phyloP scores from a whole-genome alignment of 129 eudicot species.

The Chrysanthemum lavandulifolium region DNA sequence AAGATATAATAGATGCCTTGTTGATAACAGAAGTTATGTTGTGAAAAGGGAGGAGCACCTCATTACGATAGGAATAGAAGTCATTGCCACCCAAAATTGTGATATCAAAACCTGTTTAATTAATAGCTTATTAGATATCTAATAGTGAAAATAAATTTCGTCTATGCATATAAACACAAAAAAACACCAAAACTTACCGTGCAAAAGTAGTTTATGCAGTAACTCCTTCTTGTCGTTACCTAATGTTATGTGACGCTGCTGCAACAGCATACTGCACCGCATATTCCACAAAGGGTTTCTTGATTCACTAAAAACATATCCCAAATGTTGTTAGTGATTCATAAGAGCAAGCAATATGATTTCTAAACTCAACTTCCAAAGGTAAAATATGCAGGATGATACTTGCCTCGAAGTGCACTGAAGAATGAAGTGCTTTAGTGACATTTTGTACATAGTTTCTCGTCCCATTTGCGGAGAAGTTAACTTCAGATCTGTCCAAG shows the following conservation, averaged over 20 bases:
- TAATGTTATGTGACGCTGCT: constrained; percentile 69
- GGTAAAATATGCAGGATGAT: not conserved
- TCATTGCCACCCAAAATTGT: constrained; percentile 86
- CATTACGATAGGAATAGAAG: constrained; percentile 91
- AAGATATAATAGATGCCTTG: not conserved
- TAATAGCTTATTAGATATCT: constrained; percentile 35
- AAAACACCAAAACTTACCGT: constrained; percentile 43
- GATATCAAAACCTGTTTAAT: constrained; percentile 85
- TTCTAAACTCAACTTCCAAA: not conserved
- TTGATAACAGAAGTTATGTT: not conserved
- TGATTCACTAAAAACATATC: constrained; percentile 46
- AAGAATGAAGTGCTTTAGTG: constrained; percentile 58
- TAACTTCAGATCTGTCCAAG: constrained; percentile 89
- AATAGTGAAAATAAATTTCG: not conserved
- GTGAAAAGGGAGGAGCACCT: constrained; percentile 43
- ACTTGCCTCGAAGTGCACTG: constrained; percentile 82
- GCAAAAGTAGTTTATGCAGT: constrained; percentile 67
- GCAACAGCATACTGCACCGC: constrained; percentile 91
- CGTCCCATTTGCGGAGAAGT: constrained; percentile 91
- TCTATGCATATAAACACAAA: not conserved
- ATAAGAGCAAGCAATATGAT: constrained; percentile 16
- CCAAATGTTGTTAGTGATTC: constrained; percentile 16
- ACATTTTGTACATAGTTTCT: constrained; percentile 80
- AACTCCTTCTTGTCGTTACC: constrained; percentile 53
- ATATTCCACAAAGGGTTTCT: constrained; percentile 91